Evolutionary conservation across 73 alveolate genomes (phyloP).

Genomic region (Tetrahymena malaccensis): DNA sequence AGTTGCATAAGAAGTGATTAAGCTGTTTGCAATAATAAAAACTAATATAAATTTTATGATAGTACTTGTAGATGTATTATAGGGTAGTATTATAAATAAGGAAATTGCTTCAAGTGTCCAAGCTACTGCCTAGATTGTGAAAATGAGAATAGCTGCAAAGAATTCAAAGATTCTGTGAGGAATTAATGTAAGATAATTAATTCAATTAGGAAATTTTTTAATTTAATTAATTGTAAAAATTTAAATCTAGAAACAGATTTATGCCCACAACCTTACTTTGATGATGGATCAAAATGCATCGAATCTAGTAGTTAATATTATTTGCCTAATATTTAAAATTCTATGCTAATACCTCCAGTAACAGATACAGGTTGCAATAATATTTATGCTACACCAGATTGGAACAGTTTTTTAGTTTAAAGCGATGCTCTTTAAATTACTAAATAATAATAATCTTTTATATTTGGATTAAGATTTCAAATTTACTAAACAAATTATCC

Average conservation of each 20-base stretch:
- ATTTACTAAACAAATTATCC: background rate
- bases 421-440: background rate
- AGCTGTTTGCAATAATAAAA: background rate
- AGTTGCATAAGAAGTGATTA: background rate
- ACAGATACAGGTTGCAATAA: background rate
- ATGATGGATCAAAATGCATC: background rate
- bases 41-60: background rate
- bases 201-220: background rate
- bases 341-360: background rate
- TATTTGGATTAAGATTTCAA: background rate
- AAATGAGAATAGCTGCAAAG: background rate
- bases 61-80: background rate
- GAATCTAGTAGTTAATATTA: too few relatives aligned
- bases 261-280: background rate
- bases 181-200: background rate
- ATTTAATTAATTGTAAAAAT: background rate
- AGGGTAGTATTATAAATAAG: background rate
- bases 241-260: background rate
- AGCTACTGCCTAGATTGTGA: background rate
- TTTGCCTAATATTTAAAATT: background rate
- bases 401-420: background rate
- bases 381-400: background rate
- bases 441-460: background rate
- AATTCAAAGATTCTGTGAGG: background rate
- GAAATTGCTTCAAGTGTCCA: background rate